Conservation (phyloP, 306 rosid species). For the Prunus padus region DNA sequence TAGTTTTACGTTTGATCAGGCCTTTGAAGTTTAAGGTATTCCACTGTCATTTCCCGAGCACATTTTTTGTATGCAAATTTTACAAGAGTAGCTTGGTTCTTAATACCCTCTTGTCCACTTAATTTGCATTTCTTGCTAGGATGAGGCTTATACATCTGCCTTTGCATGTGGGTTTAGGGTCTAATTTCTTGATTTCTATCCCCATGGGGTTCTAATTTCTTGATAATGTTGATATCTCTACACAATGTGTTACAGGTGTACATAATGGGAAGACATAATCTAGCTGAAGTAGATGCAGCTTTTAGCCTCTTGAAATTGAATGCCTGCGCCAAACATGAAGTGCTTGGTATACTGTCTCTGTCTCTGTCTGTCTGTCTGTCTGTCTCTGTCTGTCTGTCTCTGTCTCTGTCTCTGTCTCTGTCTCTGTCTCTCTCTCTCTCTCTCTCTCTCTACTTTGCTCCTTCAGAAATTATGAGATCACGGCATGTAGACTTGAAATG, state of each 20-base stretch:
- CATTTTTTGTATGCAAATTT: neutral
- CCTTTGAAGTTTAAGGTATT: constrained; percentile 29
- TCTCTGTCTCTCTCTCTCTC: neutral
- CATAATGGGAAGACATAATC: constrained; percentile 35
- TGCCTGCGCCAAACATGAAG: constrained; percentile 3
- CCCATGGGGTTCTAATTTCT: too few species aligned
- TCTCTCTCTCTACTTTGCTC: neutral
- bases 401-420: neutral
- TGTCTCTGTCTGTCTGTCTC: neutral
- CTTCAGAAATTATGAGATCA: neutral
- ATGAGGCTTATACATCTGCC: neutral
- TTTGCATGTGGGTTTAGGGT: neutral
- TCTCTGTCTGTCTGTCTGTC: neutral
- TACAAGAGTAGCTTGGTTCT: neutral
- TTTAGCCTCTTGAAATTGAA: constrained; percentile 31
- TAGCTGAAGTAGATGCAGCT: constrained; percentile 41
- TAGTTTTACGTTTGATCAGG: constrained; percentile 26
- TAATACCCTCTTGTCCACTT: neutral
- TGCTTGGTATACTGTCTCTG: constrained; percentile 20
- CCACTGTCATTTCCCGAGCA: neutral
- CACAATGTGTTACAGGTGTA: constrained; percentile 33
- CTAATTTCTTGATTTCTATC: neutral
- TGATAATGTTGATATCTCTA: neutral
- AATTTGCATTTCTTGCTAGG: neutral
- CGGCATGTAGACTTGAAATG: neutral